Conservation (phyloP, 768 basidiomycete genomes). For the Rhizopogon roseolus region DNA sequence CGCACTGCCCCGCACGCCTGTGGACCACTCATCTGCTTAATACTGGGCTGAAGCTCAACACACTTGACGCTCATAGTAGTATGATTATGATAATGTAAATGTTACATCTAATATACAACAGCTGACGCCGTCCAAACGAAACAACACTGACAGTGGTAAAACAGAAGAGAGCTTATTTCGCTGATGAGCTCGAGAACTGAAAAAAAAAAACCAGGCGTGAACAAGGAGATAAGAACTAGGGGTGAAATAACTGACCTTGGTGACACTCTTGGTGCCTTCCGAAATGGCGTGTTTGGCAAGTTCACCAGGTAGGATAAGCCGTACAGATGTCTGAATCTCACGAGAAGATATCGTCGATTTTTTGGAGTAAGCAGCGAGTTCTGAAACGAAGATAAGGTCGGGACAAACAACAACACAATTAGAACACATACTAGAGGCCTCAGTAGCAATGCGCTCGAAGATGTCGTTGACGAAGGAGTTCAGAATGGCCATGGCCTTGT, state of each 20-base stretch:
- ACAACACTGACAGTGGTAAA: constrained; percentile 11
- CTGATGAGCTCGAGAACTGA: constrained; percentile 41
- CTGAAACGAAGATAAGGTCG: constrained; percentile 29
- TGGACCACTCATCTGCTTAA: too few relatives aligned
- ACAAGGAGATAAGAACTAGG: too few relatives aligned
- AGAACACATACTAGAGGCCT: constrained; percentile 70
- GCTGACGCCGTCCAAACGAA: background rate
- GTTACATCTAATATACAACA: constrained; percentile 31
- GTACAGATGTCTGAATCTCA: constrained; percentile 95
- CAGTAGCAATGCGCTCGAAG: constrained; percentile 87
- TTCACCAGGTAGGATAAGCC: constrained; percentile 94
- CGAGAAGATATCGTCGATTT: constrained; percentile 98
- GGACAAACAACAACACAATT: background rate
- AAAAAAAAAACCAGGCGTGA: background rate
- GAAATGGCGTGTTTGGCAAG: constrained; percentile 98
- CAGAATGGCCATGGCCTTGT: constrained; percentile 91
- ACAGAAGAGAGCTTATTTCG: constrained; percentile 30
- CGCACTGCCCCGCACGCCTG: too few relatives aligned
- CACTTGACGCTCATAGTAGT: background rate
- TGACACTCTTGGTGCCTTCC: constrained; percentile 80
- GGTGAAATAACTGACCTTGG: constrained; percentile 36
- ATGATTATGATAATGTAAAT: constrained; percentile 25
- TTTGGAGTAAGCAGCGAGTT: constrained; percentile 97
- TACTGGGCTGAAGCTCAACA: too few relatives aligned
- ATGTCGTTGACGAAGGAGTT: constrained; percentile 94